Evolutionary conservation across 495 filamentous ascomycete genomes (phyloP), one percentile per base, ranked within the genome.

Genomic region (Sordaria brevicollis): DNA sequence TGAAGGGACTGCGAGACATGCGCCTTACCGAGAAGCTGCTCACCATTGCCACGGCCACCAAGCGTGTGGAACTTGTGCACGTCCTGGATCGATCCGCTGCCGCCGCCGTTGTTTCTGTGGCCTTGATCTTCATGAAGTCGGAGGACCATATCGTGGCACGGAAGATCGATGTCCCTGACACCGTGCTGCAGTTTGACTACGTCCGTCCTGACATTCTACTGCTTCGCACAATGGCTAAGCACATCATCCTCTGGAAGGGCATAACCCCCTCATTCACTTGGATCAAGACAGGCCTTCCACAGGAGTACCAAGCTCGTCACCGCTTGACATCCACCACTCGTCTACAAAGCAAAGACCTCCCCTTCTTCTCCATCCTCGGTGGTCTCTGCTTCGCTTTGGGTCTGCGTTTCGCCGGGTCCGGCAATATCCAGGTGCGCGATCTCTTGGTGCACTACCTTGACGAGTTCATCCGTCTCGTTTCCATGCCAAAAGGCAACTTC

Each of bases 121-220:
- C 93, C n/a, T 86, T 98, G 43, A 94, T 98, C 62, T 99, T 93
- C 79, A 96, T 99, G 93, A 98, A 97, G 77, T 93, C 96, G 0
- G 91, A 94, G 68, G 91, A 99, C 75, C 86, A 89, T 68, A 87
- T 89, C n/a, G 83, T 99, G 65, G 96, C 95, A 4, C 87, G 89
- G 68, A 98, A 97, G 81, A 90, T 99, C 39, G 93, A 97, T 76
- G 88, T 97, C 1, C 95, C 96, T 5, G 91, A 97, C 73, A 93
- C 94, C 0, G 81, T 90, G 17, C 85, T 94, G 68, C 92, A 97
- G 67, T 97, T 96, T 76, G 96, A 97, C 76, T 97, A 98, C 77
- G 89, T 97, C 29, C 88, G 95, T 15, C 94, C 95, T 1, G 95
- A 99, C 79, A 88, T 97, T 33, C 90, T 97, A 75, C 86, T 99